A percentile compares a stretch with the other conserved stretches of the same genome.
Conservation (phyloP, 805 yeast species). For the Diddensiella santjacobensis region DNA sequence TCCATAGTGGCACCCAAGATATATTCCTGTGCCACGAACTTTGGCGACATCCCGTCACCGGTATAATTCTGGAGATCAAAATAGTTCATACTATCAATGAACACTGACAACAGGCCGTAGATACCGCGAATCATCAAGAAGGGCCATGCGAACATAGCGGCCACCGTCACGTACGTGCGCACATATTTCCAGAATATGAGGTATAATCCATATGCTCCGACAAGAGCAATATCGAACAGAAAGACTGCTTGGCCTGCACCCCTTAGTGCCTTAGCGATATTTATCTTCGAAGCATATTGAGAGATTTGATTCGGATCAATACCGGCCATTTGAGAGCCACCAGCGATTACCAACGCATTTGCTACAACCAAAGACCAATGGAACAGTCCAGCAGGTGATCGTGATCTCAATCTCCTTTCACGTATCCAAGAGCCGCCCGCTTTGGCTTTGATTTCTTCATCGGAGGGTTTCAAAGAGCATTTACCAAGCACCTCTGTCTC, state of each 20-base stretch:
- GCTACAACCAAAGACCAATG: slow-evolving; percentile 15
- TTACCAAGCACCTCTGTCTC: slow-evolving; percentile 6
- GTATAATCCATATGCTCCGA: slow-evolving; percentile 5
- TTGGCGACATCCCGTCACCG: slow-evolving; percentile 7
- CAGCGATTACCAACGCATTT: slow-evolving; percentile 16
- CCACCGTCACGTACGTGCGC: slow-evolving; percentile 8
- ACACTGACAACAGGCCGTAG: slow-evolving; percentile 17
- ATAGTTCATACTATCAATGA: slow-evolving; percentile 12
- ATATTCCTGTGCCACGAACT: slow-evolving; percentile 18
- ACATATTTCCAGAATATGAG: slow-evolving; percentile 2
- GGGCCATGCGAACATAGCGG: slow-evolving; percentile 13
- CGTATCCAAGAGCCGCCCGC: neutral
- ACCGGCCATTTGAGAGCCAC: slow-evolving; percentile 18
- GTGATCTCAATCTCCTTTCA: neutral
- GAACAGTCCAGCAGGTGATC: slow-evolving; percentile 10
- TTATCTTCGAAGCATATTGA: neutral
- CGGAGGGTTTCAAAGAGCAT: slow-evolving; percentile 7
- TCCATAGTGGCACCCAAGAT: slow-evolving; percentile 22
- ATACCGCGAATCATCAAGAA: slow-evolving; percentile 19
- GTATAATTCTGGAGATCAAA: slow-evolving; percentile 16
- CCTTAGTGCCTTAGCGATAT: slow-evolving; percentile 4
- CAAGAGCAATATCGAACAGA: slow-evolving; percentile 8
- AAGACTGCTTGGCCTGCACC: slow-evolving; percentile 19
- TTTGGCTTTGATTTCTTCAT: neutral
- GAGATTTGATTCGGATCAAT: slow-evolving; percentile 4